These are phyloP conservation scores for Ceratobasidium sp. DNA, from an alignment of 1,284 basidiomycete genomes.

Conservation along the genomic window DNA sequence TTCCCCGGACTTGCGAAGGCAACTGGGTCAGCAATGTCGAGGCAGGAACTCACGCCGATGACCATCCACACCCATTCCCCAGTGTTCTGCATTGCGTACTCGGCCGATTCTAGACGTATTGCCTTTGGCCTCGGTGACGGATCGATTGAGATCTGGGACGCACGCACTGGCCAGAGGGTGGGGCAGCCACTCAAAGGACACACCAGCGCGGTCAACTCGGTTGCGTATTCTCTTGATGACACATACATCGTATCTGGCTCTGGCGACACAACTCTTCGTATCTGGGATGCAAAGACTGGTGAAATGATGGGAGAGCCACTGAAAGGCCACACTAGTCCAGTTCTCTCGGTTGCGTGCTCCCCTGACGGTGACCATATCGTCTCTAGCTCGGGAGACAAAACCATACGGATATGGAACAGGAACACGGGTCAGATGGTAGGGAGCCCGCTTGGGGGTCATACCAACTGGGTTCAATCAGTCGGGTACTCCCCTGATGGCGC, in stretches of 20 bases:
- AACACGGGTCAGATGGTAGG: conserved; percentile 4
- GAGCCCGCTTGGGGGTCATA: conserved; percentile 6
- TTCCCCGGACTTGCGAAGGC: too few species aligned
- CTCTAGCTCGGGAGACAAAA: conserved; percentile 1
- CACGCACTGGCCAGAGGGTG: conserved; percentile 53
- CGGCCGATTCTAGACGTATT: conserved; percentile 1
- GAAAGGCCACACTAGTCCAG: background rate
- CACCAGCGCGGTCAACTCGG: conserved; percentile 61
- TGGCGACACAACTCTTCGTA: conserved; percentile 13
- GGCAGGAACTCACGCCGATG: too few species aligned
- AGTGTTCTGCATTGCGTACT: conserved; percentile 22
- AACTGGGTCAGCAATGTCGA: too few species aligned
- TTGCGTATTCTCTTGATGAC: conserved; percentile 59
- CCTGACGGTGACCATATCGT: background rate
- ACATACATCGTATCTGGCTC: conserved; percentile 7
- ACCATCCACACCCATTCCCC: too few species aligned
- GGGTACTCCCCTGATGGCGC: background rate
- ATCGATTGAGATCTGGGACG: conserved; percentile 56
- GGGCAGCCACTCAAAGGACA: conserved; percentile 59
- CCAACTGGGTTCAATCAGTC: background rate
- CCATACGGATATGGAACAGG: conserved; percentile 4
- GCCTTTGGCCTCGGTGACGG: background rate
- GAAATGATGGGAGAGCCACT: conserved; percentile 8
- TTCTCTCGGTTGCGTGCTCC: background rate
- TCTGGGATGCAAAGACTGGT: conserved; percentile 33